Evolutionary conservation across 371 early-diverging fungal genomes (phyloP).

Genomic region (Nematocida parisii): DNA sequence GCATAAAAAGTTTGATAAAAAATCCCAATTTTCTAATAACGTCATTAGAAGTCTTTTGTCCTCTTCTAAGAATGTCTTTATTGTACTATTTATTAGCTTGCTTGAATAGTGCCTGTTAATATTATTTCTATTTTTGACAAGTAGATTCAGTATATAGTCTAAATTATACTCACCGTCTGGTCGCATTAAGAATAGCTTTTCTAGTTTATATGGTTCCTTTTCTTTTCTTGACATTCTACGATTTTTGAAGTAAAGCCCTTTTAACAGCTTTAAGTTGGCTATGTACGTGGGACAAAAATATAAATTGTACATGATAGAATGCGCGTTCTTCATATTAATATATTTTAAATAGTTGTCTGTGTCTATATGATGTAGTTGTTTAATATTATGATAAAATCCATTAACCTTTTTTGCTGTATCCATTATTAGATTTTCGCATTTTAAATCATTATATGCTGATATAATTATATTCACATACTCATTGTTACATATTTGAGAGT

Average conservation of each 20-base stretch:
- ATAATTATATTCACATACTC: neutral
- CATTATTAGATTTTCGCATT: neutral
- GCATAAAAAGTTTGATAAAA: neutral
- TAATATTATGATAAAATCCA: neutral
- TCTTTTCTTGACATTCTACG: neutral
- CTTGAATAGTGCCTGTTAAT: neutral
- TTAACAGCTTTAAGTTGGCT: neutral
- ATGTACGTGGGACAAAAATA: neutral
- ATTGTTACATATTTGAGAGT: neutral
- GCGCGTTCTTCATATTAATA: neutral
- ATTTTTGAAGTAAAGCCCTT: no score
- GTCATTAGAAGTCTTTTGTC: neutral
- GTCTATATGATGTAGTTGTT: neutral
- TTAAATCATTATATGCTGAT: neutral
- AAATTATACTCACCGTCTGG: neutral
- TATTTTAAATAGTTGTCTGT: neutral
- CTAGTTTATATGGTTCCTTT: neutral
- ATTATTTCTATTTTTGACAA: slow-evolving; percentile 4
- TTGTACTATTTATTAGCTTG: neutral
- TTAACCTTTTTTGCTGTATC: neutral
- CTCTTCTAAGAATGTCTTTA: neutral
- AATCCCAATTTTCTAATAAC: neutral
- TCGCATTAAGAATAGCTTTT: neutral
- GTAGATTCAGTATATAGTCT: neutral
- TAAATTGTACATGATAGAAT: neutral